These are phyloP conservation scores for Pseudopithomyces chartarum DNA, from an alignment of 2,329 filamentous ascomycete species.

Conservation along the genomic window DNA sequence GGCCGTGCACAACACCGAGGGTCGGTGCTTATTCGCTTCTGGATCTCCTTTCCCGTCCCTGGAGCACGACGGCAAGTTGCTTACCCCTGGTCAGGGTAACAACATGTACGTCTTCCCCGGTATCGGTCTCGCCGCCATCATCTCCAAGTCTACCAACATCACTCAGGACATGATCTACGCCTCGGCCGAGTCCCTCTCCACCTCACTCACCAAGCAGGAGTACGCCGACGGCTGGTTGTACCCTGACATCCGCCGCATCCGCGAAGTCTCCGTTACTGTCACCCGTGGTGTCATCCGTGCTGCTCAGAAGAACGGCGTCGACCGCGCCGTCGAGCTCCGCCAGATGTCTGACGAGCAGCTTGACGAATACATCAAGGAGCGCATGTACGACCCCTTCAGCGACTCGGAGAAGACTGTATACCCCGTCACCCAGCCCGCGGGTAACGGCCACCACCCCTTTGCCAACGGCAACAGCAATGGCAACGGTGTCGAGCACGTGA, in stretches of 20 bases:
- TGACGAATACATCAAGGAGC: constrained; percentile 64
- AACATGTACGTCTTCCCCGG: constrained; percentile 96
- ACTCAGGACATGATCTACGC: constrained; percentile 98
- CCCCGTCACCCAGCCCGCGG: constrained; percentile 30
- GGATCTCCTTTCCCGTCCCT: constrained; percentile 87
- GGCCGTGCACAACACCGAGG: constrained; percentile 87
- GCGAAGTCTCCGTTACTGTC: constrained; percentile 85
- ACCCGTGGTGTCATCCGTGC: constrained; percentile 92
- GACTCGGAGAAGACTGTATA: constrained; percentile 49
- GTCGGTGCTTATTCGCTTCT: constrained; percentile 89
- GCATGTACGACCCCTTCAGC: constrained; percentile 58
- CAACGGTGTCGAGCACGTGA: constrained; percentile 32
- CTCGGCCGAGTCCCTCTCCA: constrained; percentile 80
- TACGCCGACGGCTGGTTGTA: constrained; percentile 84
- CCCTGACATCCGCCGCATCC: constrained; percentile 86
- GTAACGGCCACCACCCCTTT: constrained; percentile 20
- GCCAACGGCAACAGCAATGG: constrained; percentile 24
- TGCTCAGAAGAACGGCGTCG: constrained; percentile 75
- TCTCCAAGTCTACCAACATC: constrained; percentile 82
- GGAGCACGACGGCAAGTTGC: constrained; percentile 50
- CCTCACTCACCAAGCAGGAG: constrained; percentile 80
- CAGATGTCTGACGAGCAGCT: constrained; percentile 70
- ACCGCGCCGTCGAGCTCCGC: constrained; percentile 64
- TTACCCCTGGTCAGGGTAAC: constrained; percentile 66
- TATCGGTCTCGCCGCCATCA: constrained; percentile 89